Conservation (phyloP, 768 basidiomycete genomes). For the Suillus decipiens region DNA sequence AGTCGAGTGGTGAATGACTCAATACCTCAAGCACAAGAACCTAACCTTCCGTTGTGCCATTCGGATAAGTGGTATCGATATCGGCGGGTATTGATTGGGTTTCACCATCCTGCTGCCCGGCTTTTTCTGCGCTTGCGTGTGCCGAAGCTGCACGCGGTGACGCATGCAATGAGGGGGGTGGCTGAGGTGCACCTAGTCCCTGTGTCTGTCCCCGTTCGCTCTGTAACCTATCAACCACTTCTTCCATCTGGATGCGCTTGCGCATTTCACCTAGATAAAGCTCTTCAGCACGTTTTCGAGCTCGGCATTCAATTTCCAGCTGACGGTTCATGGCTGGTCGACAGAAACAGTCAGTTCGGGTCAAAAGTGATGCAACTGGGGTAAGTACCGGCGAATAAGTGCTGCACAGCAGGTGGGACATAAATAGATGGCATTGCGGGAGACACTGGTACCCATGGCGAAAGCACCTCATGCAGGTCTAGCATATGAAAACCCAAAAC, state of each 20-base stretch:
- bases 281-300: conserved; percentile 37
- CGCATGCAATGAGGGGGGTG: neutral
- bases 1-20: neutral
- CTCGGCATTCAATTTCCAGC: conserved; percentile 30
- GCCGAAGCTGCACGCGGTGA: neutral
- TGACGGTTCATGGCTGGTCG: conserved; percentile 36
- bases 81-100: neutral
- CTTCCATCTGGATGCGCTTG: conserved; percentile 34
- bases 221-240: conserved; percentile 21
- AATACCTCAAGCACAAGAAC: neutral
- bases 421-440: conserved; percentile 26
- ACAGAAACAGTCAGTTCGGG: conserved; percentile 8
- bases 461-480: conserved; percentile 33
- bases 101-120: neutral
- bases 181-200: neutral
- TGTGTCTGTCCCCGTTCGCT: conserved; percentile 11
- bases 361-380: neutral
- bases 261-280: conserved; percentile 32
- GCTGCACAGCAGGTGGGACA: conserved; percentile 36
- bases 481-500: conserved; percentile 35
- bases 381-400: conserved; percentile 36
- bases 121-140: neutral
- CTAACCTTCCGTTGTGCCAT: neutral
- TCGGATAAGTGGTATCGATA: neutral
- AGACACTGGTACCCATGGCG: conserved; percentile 35